Conservation (phyloP, 495 filamentous ascomycete species). For the Neurospora sp. region DNA sequence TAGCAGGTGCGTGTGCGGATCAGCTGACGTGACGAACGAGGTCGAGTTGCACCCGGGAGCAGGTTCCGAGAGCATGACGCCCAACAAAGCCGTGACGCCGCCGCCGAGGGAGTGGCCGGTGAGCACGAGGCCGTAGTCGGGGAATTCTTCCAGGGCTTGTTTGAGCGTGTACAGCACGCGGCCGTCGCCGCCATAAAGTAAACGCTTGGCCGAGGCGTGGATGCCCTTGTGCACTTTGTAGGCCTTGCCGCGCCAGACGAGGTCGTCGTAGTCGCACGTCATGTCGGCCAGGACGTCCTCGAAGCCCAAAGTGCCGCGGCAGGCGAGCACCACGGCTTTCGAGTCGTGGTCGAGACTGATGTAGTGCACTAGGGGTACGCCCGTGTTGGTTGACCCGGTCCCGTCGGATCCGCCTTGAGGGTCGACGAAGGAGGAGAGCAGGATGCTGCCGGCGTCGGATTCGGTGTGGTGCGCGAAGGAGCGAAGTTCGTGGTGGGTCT, state of each 20-base stretch:
- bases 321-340: slow-evolving; percentile 65
- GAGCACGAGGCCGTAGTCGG: slow-evolving; percentile 64
- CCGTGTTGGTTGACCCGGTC: slow-evolving; percentile 60
- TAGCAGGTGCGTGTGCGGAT: slow-evolving; percentile 34
- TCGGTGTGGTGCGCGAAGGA: slow-evolving; percentile 64
- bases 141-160: slow-evolving; percentile 59
- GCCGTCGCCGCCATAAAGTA: slow-evolving; percentile 55
- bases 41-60: slow-evolving; percentile 19
- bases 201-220: slow-evolving; percentile 60
- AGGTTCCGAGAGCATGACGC: slow-evolving; percentile 62
- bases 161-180: slow-evolving; percentile 58
- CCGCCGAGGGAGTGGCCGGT: slow-evolving; percentile 72
- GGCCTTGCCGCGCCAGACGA: slow-evolving; percentile 51
- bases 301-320: slow-evolving; percentile 68
- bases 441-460: slow-evolving; percentile 55
- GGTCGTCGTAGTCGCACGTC: slow-evolving; percentile 70
- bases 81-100: slow-evolving; percentile 63
- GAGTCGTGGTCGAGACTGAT: slow-evolving; percentile 69
- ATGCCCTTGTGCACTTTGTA: slow-evolving; percentile 82
- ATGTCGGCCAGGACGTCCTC: slow-evolving; percentile 74
- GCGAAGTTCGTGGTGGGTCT: slow-evolving; percentile 54
- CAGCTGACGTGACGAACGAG: slow-evolving; percentile 37
- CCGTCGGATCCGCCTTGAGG: slow-evolving; percentile 63
- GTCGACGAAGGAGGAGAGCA: slow-evolving; percentile 68
- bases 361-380: slow-evolving; percentile 69